Evolutionary conservation across 2,329 filamentous ascomycete genomes (phyloP).

Genomic region (Aureobasidium musti): DNA sequence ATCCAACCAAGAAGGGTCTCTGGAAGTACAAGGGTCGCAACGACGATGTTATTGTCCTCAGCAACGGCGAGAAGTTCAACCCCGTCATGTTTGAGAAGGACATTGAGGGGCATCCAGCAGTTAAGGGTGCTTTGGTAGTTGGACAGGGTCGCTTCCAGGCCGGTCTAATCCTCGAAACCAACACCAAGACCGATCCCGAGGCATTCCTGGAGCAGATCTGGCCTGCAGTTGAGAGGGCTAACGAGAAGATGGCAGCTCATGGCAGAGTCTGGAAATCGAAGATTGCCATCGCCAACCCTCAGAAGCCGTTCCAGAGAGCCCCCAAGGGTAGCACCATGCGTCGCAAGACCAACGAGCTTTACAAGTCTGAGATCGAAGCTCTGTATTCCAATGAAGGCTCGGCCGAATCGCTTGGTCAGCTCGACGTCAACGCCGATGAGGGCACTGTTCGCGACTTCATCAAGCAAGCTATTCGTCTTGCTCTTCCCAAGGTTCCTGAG

Average conservation of each 20-base stretch:
- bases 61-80: slow-evolving; percentile 40
- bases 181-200: slow-evolving; percentile 32
- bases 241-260: slow-evolving; percentile 46
- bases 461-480: slow-evolving; percentile 31
- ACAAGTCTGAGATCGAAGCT: slow-evolving; percentile 51
- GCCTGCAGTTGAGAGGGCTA: slow-evolving; percentile 49
- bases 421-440: slow-evolving; percentile 27
- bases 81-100: slow-evolving; percentile 35
- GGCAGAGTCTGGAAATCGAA: slow-evolving; percentile 48
- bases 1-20: slow-evolving; percentile 36
- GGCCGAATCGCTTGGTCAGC: slow-evolving; percentile 31
- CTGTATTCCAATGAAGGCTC: slow-evolving; percentile 44
- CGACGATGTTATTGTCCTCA: slow-evolving; percentile 40
- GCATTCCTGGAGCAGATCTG: slow-evolving; percentile 50
- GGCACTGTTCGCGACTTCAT: slow-evolving; percentile 31
- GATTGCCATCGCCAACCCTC: slow-evolving; percentile 46
- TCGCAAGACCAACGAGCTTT: slow-evolving; percentile 45
- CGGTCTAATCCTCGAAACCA: slow-evolving; percentile 40
- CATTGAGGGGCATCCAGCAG: slow-evolving; percentile 35
- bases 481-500: slow-evolving; percentile 27
- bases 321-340: slow-evolving; percentile 53
- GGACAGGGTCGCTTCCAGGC: slow-evolving; percentile 39
- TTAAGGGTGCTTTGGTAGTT: slow-evolving; percentile 41
- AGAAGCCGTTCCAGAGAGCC: slow-evolving; percentile 50
- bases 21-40: slow-evolving; percentile 37